Conservation (phyloP, 73 alveolate genomes). For the Tetrahymena elliotti region DNA sequence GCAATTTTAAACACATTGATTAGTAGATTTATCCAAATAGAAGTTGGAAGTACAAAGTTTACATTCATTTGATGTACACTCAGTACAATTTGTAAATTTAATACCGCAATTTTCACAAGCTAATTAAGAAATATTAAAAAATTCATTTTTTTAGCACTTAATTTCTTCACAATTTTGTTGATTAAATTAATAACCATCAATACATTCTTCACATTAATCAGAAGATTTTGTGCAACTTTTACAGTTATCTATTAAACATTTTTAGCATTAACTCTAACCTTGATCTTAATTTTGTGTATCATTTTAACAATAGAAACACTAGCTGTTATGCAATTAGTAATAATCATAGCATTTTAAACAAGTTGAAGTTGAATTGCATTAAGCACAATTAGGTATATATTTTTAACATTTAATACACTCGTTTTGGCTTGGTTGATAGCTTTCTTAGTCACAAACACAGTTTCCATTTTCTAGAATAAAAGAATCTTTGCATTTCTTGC, state of each 20-base stretch:
- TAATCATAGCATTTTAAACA: not conserved
- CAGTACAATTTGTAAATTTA: not conserved
- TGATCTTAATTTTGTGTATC: not conserved
- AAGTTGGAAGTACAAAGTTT: not conserved
- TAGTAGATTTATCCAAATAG: not conserved
- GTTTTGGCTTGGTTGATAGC: too few relatives aligned
- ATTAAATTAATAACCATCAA: not conserved
- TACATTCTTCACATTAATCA: not conserved
- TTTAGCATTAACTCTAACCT: not conserved
- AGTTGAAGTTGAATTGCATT: not conserved
- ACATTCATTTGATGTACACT: not conserved
- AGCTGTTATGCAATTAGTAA: too few relatives aligned
- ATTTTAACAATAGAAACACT: not conserved
- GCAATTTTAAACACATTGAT: not conserved
- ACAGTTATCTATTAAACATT: not conserved
- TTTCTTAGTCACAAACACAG: not conserved
- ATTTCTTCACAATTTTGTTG: not conserved
- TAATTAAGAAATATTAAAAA: not conserved
- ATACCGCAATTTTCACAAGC: not conserved
- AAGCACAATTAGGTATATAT: not conserved
- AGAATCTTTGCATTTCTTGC: not conserved
- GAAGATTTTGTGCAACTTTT: not conserved
- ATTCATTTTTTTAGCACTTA: not conserved
- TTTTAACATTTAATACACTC: not conserved
- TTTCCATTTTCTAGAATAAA: not conserved